Percentiles rank a stretch among this genome's conserved stretches.
These are phyloP conservation scores for Cubamyces lactineus DNA, from an alignment of 768 basidiomycete species.

Conservation along the genomic window DNA sequence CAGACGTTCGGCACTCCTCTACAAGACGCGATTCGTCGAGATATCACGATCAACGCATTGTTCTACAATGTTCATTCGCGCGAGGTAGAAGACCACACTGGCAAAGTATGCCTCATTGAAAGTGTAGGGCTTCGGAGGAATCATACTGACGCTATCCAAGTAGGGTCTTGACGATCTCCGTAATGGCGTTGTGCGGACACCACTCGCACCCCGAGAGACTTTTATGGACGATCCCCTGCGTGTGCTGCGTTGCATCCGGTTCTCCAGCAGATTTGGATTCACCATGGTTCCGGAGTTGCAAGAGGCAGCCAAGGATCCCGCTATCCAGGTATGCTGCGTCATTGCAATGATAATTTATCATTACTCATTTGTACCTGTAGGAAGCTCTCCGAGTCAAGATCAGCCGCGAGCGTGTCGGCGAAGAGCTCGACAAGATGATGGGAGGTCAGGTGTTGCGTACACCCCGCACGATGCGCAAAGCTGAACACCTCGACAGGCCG, in stretches of 20 bases:
- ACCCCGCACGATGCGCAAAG: background rate
- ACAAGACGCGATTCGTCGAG: constrained; percentile 88
- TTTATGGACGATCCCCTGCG: constrained; percentile 94
- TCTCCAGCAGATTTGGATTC: constrained; percentile 90
- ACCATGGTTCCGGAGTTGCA: constrained; percentile 68
- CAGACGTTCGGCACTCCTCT: constrained; percentile 91
- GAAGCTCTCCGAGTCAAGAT: constrained; percentile 77
- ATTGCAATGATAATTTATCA: too few relatives aligned
- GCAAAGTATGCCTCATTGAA: constrained; percentile 51
- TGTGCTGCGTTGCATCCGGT: constrained; percentile 87
- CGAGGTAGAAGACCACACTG: constrained; percentile 84
- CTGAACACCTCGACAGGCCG: constrained; percentile 49
- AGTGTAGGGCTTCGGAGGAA: background rate
- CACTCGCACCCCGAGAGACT: constrained; percentile 82
- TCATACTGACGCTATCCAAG: constrained; percentile 19
- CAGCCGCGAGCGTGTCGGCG: constrained; percentile 87
- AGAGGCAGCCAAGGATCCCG: constrained; percentile 59
- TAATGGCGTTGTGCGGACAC: constrained; percentile 82
- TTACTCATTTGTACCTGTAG: constrained; percentile 36
- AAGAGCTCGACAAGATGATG: constrained; percentile 94
- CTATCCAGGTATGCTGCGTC: constrained; percentile 57
- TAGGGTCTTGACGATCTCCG: constrained; percentile 87
- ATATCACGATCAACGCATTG: constrained; percentile 93
- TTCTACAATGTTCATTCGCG: constrained; percentile 95
- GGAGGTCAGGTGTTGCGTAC: constrained; percentile 52